Base-by-base conservation (phyloP, 495 filamentous ascomycete species). In the Lindgomyces ingoldianus region DNA sequence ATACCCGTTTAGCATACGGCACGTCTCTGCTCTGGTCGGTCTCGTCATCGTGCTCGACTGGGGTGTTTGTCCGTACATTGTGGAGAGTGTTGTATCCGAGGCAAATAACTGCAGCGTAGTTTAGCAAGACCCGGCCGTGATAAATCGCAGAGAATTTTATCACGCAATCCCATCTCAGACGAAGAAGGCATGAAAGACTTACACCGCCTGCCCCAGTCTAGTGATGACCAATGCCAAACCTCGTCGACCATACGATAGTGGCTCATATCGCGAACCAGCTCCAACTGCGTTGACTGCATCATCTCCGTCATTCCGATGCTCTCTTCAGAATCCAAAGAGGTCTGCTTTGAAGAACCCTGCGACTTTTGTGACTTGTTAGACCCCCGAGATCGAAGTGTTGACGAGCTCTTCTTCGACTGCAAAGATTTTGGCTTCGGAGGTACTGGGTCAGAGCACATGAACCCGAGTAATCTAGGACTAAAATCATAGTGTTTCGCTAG, bases 71-170 rank as follows among this genome's bases (percentile, higher is more conserved):
- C 11, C 75, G 77, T 19, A 84, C 75, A 36, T 85, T 81, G 68
- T 90, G 88, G 19, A 94, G 79, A 44, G 87, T 88, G 74, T 96
- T 93, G 68, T 89, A 93, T 11, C 91, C 91, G 53, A 94, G 77
- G 68, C 90, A 93, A 11, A 92, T 82, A 72, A 88, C 89, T 91
- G n/a, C n/a, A n/a, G n/a, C n/a, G n/a, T n/a, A n/a, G n/a, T n/a
- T n/a, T n/a, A n/a, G n/a, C n/a, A n/a, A n/a, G n/a, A n/a, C 63
- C 22, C 59, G 45, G n/a, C n/a, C 1, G 10, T 46, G 19, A 10
- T 56, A 21, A 27, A 24, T 18, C 41, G 10, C 21, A 49, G 3
- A 33, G 3, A 25, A 6, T 12, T n/a, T 14, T 2, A 26, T 9
- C 6, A 30, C 19, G 52, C 48, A 71, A 39, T 72, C 49, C 44